Evolutionary conservation across 495 filamentous ascomycete genomes (phyloP), one percentile per base, ranked within the genome.

Genomic region (Recurvomyces mirabilis): DNA sequence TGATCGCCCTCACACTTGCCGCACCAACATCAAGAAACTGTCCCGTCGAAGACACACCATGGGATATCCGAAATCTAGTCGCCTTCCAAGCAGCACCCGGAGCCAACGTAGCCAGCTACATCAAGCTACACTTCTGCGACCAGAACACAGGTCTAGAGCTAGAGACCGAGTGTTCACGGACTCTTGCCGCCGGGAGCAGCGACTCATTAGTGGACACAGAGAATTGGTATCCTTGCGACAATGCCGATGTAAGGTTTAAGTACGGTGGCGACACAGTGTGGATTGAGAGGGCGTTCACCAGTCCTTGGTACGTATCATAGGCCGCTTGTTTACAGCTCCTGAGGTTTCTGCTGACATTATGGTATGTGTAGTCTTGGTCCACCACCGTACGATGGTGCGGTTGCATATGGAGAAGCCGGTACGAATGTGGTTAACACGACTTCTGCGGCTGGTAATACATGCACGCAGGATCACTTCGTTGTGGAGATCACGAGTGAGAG

Each of bases 101-200:
- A 5, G 9, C 36, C 37, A 15, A 23, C 37, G n/a, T n/a, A n/a
- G 5, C 4, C 14, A 41, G 25, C 51, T 39, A 15, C 35, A 21
- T 54, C 34, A 15, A n/a, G 20, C 51, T 54, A 46, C 31, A 46
- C 46, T 50, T 54, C 37, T 36, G 35, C 40, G 51, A 54, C 20
- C 7, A 10, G 12, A 54, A 54, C 42, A 22, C 19, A 11, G 49
- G 47, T 9, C 41, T 54, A 5, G 21, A 41, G 14, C 18, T 51
- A 0, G 38, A 46, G 13, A 54, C 51, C 6, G 22, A 25, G 12
- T 54, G 51, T 18, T 20, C 32, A 7, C 32, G 26, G 9, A 5
- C 22, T 7, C 6, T 44, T 3, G 11, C 23, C 15, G 9, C 21
- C 10, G 40, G 40, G 17, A 15, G 14, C 15, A 24, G 26, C n/a